These are phyloP conservation scores for Protomyces gravidus DNA, from an alignment of 1,139 yeast species.

Conservation along the genomic window DNA sequence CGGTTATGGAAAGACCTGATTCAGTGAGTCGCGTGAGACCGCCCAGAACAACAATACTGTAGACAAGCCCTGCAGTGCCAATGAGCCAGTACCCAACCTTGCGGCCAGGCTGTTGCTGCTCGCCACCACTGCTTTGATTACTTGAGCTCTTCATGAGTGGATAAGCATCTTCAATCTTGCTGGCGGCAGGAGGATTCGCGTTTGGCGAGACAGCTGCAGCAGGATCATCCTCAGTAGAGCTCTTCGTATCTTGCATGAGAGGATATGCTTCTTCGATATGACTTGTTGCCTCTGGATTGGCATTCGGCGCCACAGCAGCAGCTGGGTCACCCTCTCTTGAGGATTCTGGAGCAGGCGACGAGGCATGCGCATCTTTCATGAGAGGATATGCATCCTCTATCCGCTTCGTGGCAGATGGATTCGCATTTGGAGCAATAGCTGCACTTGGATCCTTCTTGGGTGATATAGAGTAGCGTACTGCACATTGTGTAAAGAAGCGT, in stretches of 20 bases:
- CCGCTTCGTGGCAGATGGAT: background rate
- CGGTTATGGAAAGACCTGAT: constrained; percentile 92
- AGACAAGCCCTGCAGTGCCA: constrained; percentile 85
- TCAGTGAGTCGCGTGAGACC: constrained; percentile 94
- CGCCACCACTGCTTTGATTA: background rate
- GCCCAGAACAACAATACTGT: constrained; percentile 93
- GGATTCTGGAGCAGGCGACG: background rate
- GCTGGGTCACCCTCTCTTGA: background rate
- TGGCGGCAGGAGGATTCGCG: background rate
- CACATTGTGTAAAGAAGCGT: background rate
- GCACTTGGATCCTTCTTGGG: background rate
- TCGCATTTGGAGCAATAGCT: background rate
- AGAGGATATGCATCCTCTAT: background rate
- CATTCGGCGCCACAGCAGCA: background rate
- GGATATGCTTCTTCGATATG: background rate
- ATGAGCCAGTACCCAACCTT: constrained; percentile 82
- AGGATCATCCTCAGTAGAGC: background rate
- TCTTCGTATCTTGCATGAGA: background rate
- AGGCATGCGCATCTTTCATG: background rate
- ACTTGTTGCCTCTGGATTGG: background rate
- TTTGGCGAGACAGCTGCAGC: background rate
- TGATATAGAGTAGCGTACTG: background rate
- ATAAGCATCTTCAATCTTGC: background rate
- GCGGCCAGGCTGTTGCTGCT: constrained; percentile 11
- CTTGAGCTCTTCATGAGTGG: background rate